A percentile compares a stretch with the other conserved stretches of the same genome.
phyloP scores from a whole-genome alignment of 345 rosid species.

The Rhodamnia argentea region DNA sequence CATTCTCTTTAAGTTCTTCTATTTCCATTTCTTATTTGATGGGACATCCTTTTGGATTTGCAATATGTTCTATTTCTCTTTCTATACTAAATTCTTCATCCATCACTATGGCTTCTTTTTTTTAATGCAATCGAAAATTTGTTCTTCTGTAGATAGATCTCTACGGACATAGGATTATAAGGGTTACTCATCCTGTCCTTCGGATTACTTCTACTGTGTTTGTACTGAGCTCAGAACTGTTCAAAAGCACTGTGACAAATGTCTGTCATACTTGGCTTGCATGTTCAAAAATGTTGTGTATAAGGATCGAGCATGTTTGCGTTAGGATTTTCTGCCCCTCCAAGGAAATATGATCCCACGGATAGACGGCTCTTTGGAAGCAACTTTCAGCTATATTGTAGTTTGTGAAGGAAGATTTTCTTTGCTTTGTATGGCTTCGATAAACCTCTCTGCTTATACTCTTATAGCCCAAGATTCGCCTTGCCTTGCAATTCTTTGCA shows the following conservation, averaged over 20 bases:
- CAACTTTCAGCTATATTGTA: background rate
- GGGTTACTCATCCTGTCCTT: background rate
- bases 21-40: background rate
- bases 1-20: background rate
- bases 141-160: background rate
- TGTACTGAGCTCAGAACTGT: background rate
- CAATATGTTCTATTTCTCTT: background rate
- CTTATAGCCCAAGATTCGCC: background rate
- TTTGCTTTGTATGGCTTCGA: background rate
- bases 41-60: background rate
- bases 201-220: background rate
- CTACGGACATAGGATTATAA: background rate
- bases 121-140: background rate
- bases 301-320: background rate
- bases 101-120: background rate
- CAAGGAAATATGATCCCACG: background rate
- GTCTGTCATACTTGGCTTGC: background rate
- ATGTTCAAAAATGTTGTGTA: background rate
- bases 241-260: background rate
- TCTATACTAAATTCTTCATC: background rate
- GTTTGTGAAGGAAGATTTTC: background rate
- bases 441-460: background rate
- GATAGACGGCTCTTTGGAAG: background rate
- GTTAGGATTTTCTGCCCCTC: background rate
- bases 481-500: background rate